Evolutionary conservation across 257 asterid genomes (phyloP).

Genomic region (Craterostigma plantagineum): DNA sequence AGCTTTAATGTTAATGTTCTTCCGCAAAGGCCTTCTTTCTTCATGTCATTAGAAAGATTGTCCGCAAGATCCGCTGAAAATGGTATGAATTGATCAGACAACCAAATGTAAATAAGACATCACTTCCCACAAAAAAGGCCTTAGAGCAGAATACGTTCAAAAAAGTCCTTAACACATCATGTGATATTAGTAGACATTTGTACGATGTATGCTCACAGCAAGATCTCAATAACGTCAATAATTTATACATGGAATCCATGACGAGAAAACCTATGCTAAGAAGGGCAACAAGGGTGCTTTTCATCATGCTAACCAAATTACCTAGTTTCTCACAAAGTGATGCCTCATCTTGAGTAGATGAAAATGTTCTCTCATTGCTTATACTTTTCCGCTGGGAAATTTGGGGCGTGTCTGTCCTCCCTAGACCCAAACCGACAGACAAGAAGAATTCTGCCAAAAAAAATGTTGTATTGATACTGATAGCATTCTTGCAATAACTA

Average conservation of each 20-base stretch:
- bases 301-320: slow-evolving; percentile 10
- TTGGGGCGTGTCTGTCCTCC: slow-evolving; percentile 72
- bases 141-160: too few species aligned
- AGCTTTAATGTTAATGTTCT: slow-evolving; percentile 78
- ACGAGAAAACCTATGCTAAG: too few species aligned
- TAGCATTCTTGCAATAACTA: neutral
- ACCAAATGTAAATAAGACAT: too few species aligned
- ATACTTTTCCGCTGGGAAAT: slow-evolving; percentile 55
- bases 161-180: too few species aligned
- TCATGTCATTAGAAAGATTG: slow-evolving; percentile 70
- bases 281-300: too few species aligned
- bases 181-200: too few species aligned
- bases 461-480: neutral
- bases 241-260: too few species aligned
- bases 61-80: slow-evolving; percentile 73
- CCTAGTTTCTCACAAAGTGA: slow-evolving; percentile 55
- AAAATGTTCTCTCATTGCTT: slow-evolving; percentile 86
- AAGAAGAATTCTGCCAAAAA: slow-evolving; percentile 63
- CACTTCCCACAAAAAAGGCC: too few species aligned
- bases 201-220: neutral
- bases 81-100: neutral
- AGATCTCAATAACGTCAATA: too few species aligned
- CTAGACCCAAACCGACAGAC: slow-evolving; percentile 82
- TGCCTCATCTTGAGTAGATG: slow-evolving; percentile 55
- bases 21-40: slow-evolving; percentile 61